These are phyloP conservation scores for Trichocladium antarcticum DNA, from an alignment of 495 filamentous ascomycete species.

Conservation along the genomic window DNA sequence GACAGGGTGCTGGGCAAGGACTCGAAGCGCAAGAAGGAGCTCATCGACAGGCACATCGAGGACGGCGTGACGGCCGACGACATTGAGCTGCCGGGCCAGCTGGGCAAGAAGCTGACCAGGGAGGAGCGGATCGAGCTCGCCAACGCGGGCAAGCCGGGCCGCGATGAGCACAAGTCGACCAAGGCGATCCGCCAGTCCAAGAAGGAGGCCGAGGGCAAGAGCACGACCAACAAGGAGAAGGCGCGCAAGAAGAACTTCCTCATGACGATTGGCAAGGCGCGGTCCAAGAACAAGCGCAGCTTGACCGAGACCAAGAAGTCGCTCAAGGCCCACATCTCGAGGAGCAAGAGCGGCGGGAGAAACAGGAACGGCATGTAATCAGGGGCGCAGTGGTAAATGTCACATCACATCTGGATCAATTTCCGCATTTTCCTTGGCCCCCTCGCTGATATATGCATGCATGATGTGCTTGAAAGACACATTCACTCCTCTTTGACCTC, in stretches of 20 bases:
- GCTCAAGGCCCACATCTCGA: conserved; percentile 69
- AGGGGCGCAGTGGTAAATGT: neutral
- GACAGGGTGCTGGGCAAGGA: conserved; percentile 44
- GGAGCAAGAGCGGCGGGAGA: conserved; percentile 73
- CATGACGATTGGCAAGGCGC: conserved; percentile 94
- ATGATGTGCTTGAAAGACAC: too few species aligned
- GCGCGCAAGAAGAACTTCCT: conserved; percentile 91
- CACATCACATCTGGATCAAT: too few species aligned
- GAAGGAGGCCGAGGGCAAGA: conserved; percentile 81
- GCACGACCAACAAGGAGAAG: conserved; percentile 97
- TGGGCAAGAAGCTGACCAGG: conserved; percentile 56
- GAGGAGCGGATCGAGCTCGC: conserved; percentile 74
- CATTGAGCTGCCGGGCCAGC: conserved; percentile 65
- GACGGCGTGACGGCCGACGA: conserved; percentile 76
- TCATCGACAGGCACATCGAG: conserved; percentile 55
- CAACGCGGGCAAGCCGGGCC: conserved; percentile 59
- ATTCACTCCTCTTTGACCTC: too few species aligned
- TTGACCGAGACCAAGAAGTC: conserved; percentile 68
- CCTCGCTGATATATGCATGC: too few species aligned
- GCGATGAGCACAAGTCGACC: conserved; percentile 68
- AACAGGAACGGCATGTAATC: conserved; percentile 51
- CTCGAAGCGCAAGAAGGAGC: conserved; percentile 38
- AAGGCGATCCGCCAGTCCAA: conserved; percentile 69
- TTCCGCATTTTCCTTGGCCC: too few species aligned
- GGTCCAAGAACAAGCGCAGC: conserved; percentile 85